These are phyloP conservation scores for Leccinum variicolor DNA, from an alignment of 768 basidiomycete species.

Conservation along the genomic window DNA sequence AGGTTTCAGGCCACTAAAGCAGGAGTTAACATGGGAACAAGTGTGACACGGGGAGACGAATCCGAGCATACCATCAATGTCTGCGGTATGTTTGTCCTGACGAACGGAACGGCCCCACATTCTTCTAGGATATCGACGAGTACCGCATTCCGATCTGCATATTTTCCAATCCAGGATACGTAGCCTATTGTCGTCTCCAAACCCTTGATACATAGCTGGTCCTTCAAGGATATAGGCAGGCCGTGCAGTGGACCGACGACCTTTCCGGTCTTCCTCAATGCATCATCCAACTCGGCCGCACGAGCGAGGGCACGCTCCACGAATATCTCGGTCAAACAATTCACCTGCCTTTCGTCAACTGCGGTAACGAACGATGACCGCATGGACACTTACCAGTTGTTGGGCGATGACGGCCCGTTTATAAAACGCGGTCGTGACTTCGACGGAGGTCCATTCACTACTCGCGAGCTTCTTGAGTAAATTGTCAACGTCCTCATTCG, in stretches of 20 bases:
- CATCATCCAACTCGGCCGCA: slow-evolving; percentile 64
- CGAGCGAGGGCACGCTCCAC: slow-evolving; percentile 63
- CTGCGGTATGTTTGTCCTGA: slow-evolving; percentile 73
- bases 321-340: slow-evolving; percentile 84
- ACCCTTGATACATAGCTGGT: slow-evolving; percentile 67
- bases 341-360: slow-evolving; percentile 45
- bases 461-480: slow-evolving; percentile 57
- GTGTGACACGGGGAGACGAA: neutral
- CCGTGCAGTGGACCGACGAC: slow-evolving; percentile 73
- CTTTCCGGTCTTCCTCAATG: slow-evolving; percentile 58
- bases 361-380: neutral
- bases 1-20: slow-evolving; percentile 69
- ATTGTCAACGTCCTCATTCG: slow-evolving; percentile 40
- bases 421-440: slow-evolving; percentile 71
- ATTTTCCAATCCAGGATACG: slow-evolving; percentile 65
- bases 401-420: slow-evolving; percentile 72
- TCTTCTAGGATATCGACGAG: slow-evolving; percentile 65
- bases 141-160: slow-evolving; percentile 55
- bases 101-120: slow-evolving; percentile 67
- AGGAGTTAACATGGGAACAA: neutral
- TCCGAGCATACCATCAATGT: slow-evolving; percentile 60
- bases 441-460: slow-evolving; percentile 58
- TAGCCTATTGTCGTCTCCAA: slow-evolving; percentile 74
- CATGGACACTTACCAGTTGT: slow-evolving; percentile 52
- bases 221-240: slow-evolving; percentile 71